These are phyloP conservation scores for Arabidopsis arenosa DNA, from an alignment of 345 rosid genomes.

Conservation along the genomic window DNA sequence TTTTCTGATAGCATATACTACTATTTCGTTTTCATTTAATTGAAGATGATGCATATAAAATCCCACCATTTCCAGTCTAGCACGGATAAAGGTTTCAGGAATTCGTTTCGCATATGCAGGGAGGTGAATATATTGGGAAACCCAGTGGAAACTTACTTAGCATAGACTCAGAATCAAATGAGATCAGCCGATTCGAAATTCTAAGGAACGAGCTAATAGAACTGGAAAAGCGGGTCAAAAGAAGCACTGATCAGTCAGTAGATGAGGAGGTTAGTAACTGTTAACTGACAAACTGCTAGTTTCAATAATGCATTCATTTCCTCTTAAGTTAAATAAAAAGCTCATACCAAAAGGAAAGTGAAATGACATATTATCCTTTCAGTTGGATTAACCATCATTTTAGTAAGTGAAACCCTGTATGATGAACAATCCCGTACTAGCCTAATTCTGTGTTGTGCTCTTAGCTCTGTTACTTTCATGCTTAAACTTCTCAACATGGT, in stretches of 20 bases:
- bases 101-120: slow-evolving; percentile 57
- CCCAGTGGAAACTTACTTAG: slow-evolving; percentile 48
- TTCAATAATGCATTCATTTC: slow-evolving; percentile 3
- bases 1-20: slow-evolving; percentile 11
- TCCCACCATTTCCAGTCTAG: slow-evolving; percentile 26
- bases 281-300: slow-evolving; percentile 12
- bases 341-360: background rate
- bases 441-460: slow-evolving; percentile 22
- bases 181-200: slow-evolving; percentile 74
- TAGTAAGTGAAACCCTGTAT: background rate
- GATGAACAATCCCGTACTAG: slow-evolving; percentile 5
- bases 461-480: slow-evolving; percentile 14
- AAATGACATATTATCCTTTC: background rate
- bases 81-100: slow-evolving; percentile 22
- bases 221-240: slow-evolving; percentile 86
- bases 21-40: slow-evolving; percentile 14
- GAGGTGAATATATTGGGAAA: slow-evolving; percentile 47
- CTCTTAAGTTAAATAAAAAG: background rate
- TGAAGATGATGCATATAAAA: slow-evolving; percentile 20
- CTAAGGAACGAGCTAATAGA: slow-evolving; percentile 88
- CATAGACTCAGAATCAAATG: slow-evolving; percentile 62
- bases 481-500: slow-evolving; percentile 30
- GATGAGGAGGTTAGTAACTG: slow-evolving; percentile 64
- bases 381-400: slow-evolving; percentile 1
- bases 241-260: slow-evolving; percentile 69